phyloP scores from a whole-genome alignment of 1,284 basidiomycete species.

The Boletus smithii region DNA sequence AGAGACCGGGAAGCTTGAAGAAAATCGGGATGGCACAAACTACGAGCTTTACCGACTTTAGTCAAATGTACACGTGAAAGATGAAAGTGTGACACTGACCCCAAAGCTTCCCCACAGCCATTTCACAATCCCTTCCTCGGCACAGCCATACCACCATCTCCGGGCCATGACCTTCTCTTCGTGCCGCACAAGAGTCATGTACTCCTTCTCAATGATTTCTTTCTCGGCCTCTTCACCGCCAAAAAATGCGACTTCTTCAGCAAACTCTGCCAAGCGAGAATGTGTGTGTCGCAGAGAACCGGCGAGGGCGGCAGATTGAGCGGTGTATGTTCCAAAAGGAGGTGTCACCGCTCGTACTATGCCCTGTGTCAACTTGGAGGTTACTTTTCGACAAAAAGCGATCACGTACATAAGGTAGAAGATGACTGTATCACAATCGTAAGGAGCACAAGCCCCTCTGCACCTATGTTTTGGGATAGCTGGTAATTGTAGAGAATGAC shows the following conservation, averaged over 20 bases:
- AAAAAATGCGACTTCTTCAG: constrained; percentile 94
- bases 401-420: constrained; percentile 68
- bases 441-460: constrained; percentile 85
- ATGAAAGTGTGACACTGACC: constrained; percentile 47
- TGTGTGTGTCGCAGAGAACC: constrained; percentile 90
- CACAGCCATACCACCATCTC: constrained; percentile 88
- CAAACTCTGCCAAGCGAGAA: constrained; percentile 89
- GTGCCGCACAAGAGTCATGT: constrained; percentile 86
- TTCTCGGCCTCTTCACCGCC: constrained; percentile 91
- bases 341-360: constrained; percentile 85
- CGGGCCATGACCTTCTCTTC: constrained; percentile 81
- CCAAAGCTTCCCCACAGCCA: constrained; percentile 98
- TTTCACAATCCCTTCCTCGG: constrained; percentile 95
- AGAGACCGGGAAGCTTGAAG: constrained; percentile 76
- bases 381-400: background rate
- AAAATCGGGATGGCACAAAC: constrained; percentile 96
- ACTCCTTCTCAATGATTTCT: constrained; percentile 88
- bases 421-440: constrained; percentile 83
- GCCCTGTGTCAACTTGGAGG: constrained; percentile 8
- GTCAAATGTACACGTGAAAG: constrained; percentile 6
- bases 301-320: constrained; percentile 80
- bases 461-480: constrained; percentile 90
- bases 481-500: constrained; percentile 97
- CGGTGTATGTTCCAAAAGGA: constrained; percentile 91
- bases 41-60: constrained; percentile 53